A percentile compares a stretch with the other conserved stretches of the same genome.
phyloP scores from a whole-genome alignment of 164 flowering plant genomes.

The Dillenia suffruticosa region DNA sequence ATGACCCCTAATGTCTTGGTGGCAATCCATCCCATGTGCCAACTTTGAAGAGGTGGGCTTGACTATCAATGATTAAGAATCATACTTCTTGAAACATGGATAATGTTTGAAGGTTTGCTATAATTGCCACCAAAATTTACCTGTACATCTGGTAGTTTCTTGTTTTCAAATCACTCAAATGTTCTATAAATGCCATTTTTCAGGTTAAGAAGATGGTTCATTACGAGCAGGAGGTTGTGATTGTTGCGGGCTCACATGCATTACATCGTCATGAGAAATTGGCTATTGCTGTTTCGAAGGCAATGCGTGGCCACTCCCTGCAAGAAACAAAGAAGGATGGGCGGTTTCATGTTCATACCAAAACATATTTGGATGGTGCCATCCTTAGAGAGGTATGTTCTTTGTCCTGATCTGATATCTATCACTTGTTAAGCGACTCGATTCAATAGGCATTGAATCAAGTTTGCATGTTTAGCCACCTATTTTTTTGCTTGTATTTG shows the following conservation, averaged over 20 bases:
- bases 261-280: constrained; percentile 93
- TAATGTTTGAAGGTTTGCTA: background rate
- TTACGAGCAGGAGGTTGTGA: constrained; percentile 81
- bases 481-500: no score
- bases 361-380: constrained; percentile 91
- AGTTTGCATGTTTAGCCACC: no score
- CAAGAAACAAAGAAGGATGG: constrained; percentile 98
- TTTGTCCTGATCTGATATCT: background rate
- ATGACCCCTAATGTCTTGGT: no score
- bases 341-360: constrained; percentile 93
- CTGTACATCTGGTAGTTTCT: background rate
- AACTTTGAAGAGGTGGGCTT: no score
- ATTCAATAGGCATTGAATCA: no score
- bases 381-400: constrained; percentile 81
- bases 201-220: constrained; percentile 94
- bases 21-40: no score
- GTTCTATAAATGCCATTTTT: constrained; percentile 3
- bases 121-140: background rate
- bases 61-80: no score
- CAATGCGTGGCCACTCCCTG: constrained; percentile 90
- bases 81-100: no score
- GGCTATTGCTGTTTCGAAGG: constrained; percentile 94
- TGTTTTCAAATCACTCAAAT: no score
- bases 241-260: constrained; percentile 78
- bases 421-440: no score